Percentiles rank a stretch among this genome's conserved stretches.
Evolutionary conservation across 208 protist genomes (phyloP).

Genomic region (Acanthamoeba triangularis): DNA sequence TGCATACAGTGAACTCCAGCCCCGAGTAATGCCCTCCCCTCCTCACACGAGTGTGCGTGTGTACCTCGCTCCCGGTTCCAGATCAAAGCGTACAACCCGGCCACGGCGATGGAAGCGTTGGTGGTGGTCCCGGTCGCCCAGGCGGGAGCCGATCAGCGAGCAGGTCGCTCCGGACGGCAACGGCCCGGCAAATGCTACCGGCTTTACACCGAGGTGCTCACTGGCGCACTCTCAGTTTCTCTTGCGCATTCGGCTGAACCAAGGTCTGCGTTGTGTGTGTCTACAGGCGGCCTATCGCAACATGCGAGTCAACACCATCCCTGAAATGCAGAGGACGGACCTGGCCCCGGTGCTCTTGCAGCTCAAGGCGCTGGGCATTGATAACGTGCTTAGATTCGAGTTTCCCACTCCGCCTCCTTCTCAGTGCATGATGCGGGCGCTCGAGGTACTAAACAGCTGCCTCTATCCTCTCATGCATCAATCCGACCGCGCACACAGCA

Average conservation of each 20-base stretch:
- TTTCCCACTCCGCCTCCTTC: conserved; percentile 91
- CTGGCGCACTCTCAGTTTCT: conserved; percentile 76
- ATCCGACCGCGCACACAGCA: background rate
- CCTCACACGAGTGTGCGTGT: too few relatives aligned
- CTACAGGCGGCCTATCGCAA: conserved; percentile 1
- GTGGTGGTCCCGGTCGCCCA: conserved; percentile 86
- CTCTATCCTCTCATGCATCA: background rate
- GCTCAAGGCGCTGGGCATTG: conserved; percentile 93
- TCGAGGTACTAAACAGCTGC: conserved; percentile 79
- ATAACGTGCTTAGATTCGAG: conserved; percentile 93
- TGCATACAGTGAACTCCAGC: too few relatives aligned
- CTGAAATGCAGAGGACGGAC: conserved; percentile 83
- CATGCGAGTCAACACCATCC: conserved; percentile 30
- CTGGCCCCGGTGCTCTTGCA: conserved; percentile 90
- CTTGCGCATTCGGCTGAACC: conserved; percentile 87
- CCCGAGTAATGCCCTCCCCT: background rate
- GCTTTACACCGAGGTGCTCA: conserved; percentile 90
- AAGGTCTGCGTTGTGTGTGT: conserved; percentile 79
- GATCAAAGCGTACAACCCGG: conserved; percentile 89
- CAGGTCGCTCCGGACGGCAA: conserved; percentile 90
- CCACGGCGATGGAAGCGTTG: conserved; percentile 82
- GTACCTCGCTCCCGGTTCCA: conserved; percentile 6
- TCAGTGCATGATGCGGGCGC: conserved; percentile 85
- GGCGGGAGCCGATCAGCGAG: conserved; percentile 88
- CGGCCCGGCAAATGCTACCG: conserved; percentile 88